These are phyloP conservation scores for Neospermospora avenae DNA, from an alignment of 2,329 filamentous ascomycete genomes.

Conservation along the genomic window DNA sequence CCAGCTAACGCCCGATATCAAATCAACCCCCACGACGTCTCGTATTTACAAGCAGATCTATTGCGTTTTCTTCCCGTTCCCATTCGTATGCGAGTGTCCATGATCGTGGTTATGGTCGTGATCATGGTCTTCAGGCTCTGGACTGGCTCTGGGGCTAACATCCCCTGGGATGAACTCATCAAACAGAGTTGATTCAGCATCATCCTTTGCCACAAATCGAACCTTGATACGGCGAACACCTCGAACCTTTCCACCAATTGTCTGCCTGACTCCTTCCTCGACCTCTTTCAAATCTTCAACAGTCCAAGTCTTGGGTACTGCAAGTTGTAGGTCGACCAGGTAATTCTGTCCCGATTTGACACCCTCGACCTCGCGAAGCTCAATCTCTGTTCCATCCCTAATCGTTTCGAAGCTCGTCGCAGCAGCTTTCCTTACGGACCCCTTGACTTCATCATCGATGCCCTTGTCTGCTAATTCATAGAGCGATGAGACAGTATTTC, in stretches of 20 bases:
- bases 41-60: constrained; percentile 24
- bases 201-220: constrained; percentile 73
- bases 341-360: constrained; percentile 97
- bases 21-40: constrained; percentile 15
- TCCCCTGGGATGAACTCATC: constrained; percentile 77
- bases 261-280: constrained; percentile 70
- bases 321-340: constrained; percentile 83
- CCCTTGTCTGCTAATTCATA: constrained; percentile 88
- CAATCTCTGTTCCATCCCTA: constrained; percentile 54
- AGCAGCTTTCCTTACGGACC: constrained; percentile 65
- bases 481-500: constrained; percentile 78
- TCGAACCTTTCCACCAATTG: constrained; percentile 72
- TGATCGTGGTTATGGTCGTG: constrained; percentile 41
- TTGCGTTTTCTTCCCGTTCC: constrained; percentile 33
- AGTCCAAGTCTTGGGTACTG: constrained; percentile 73
- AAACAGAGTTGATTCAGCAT: constrained; percentile 54
- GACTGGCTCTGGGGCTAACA: constrained; percentile 53
- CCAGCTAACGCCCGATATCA: constrained; percentile 12
- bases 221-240: constrained; percentile 82
- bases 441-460: constrained; percentile 80
- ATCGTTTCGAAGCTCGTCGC: constrained; percentile 55
- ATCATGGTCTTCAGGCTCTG: constrained; percentile 57
- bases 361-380: constrained; percentile 77
- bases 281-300: constrained; percentile 66
- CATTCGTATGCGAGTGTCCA: constrained; percentile 38